phyloP scores from a whole-genome alignment of 2,329 filamentous ascomycete species.

The Myriosclerotinia curreyana region DNA sequence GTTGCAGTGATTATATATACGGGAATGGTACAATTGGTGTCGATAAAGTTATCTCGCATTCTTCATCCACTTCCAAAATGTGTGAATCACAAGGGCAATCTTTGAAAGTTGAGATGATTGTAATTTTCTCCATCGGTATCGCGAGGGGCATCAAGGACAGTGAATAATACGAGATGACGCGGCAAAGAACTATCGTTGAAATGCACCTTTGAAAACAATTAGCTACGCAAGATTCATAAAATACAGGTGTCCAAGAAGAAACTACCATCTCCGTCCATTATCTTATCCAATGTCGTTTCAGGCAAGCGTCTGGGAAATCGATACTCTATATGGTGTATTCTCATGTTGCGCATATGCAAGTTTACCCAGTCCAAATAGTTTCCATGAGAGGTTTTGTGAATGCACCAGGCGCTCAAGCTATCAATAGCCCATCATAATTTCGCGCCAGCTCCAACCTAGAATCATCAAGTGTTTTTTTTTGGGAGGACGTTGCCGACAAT shows the following conservation, averaged over 20 bases:
- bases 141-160: background rate
- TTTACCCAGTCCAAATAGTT: slow-evolving; percentile 1
- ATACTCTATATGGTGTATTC: background rate
- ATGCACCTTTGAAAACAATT: too few relatives aligned
- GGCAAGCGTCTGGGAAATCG: background rate
- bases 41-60: background rate
- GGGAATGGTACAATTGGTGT: background rate
- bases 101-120: background rate
- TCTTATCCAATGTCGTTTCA: background rate
- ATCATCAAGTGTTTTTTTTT: background rate
- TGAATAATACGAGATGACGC: background rate
- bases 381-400: background rate
- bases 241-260: too few relatives aligned
- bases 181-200: too few relatives aligned
- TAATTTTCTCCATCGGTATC: background rate
- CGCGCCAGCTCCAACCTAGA: slow-evolving; percentile 1
- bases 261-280: too few relatives aligned
- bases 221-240: too few relatives aligned
- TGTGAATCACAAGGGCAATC: slow-evolving; percentile 10
- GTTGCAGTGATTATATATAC: background rate
- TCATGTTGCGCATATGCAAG: background rate
- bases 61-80: background rate
- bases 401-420: background rate
- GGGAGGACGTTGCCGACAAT: background rate
- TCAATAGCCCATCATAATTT: background rate